These are phyloP conservation scores for Phascolomyces articulosus DNA, from an alignment of 371 early-diverging fungal species.

Conservation along the genomic window DNA sequence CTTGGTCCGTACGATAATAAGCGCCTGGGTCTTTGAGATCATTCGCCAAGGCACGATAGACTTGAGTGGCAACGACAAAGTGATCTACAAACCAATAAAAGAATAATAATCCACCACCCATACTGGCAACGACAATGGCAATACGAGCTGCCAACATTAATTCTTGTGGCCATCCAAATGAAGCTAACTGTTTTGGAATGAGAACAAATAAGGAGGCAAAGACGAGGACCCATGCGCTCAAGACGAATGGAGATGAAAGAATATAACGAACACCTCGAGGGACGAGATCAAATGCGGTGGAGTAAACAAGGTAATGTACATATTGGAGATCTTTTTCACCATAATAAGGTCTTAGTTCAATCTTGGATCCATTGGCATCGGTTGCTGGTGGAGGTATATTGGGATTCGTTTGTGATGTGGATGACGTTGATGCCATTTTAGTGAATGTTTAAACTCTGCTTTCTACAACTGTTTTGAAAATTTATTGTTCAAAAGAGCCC, in stretches of 20 bases:
- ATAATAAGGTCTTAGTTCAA: conserved; percentile 46
- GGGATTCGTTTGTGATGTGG: neutral
- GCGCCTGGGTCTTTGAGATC: conserved; percentile 44
- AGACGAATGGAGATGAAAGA: conserved; percentile 28
- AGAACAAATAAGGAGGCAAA: conserved; percentile 17
- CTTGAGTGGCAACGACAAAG: conserved; percentile 27
- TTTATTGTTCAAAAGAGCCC: too few species aligned
- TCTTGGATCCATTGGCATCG: conserved; percentile 21
- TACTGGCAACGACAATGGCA: conserved; percentile 25
- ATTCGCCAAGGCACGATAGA: conserved; percentile 41
- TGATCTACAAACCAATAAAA: conserved; percentile 45
- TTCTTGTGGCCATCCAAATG: conserved; percentile 20
- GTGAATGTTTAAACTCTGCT: too few species aligned
- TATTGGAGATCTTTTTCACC: conserved; percentile 42
- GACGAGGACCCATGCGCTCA: conserved; percentile 25
- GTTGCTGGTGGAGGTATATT: conserved; percentile 11
- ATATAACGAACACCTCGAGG: conserved; percentile 37
- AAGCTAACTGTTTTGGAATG: conserved; percentile 17
- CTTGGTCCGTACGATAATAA: conserved; percentile 38
- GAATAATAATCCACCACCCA: conserved; percentile 28
- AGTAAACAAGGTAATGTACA: conserved; percentile 47
- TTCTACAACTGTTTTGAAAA: too few species aligned
- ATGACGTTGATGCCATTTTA: neutral
- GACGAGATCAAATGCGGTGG: conserved; percentile 45
- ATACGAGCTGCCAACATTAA: conserved; percentile 17